Conservation (phyloP, 1,284 basidiomycete species). For the Inonotus obliquus region DNA sequence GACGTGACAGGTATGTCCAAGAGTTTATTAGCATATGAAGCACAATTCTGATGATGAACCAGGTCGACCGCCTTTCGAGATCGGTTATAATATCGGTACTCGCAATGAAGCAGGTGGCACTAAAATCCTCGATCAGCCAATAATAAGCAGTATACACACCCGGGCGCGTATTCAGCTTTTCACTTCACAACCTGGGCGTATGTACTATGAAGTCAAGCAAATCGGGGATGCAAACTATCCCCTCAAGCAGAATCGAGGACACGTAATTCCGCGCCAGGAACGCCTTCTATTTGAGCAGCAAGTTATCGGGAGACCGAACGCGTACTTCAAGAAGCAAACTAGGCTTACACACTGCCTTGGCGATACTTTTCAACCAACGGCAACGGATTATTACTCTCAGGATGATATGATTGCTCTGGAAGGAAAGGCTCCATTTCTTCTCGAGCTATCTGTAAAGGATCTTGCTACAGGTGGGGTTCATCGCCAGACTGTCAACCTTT, state of each 20-base stretch:
- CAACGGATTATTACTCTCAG: slow-evolving; percentile 43
- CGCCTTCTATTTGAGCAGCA: slow-evolving; percentile 80
- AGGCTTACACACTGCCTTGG: slow-evolving; percentile 74
- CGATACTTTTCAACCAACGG: slow-evolving; percentile 55
- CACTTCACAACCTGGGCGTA: slow-evolving; percentile 73
- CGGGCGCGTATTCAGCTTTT: slow-evolving; percentile 81
- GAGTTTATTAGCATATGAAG: not conserved
- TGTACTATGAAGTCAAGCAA: slow-evolving; percentile 86
- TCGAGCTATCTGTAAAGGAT: slow-evolving; percentile 74
- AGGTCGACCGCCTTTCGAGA: slow-evolving; percentile 84
- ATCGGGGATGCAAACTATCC: slow-evolving; percentile 89
- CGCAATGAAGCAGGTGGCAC: slow-evolving; percentile 57
- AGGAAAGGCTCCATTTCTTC: slow-evolving; percentile 85
- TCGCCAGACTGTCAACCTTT: slow-evolving; percentile 53
- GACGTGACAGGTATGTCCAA: slow-evolving; percentile 60
- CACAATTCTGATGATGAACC: slow-evolving; percentile 10
- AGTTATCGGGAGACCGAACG: slow-evolving; percentile 72
- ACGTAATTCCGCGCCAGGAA: slow-evolving; percentile 57
- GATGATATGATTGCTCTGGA: slow-evolving; percentile 63
- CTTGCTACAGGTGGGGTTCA: slow-evolving; percentile 62
- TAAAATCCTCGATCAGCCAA: slow-evolving; percentile 63
- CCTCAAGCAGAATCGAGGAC: slow-evolving; percentile 54
- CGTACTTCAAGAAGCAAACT: slow-evolving; percentile 64
- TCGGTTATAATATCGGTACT: slow-evolving; percentile 76
- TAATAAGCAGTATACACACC: slow-evolving; percentile 82